Percentiles rank a stretch among this genome's conserved stretches.
These are phyloP conservation scores for Verticillium dahliae DNA, from an alignment of 2,329 filamentous ascomycete genomes.

Conservation along the genomic window DNA sequence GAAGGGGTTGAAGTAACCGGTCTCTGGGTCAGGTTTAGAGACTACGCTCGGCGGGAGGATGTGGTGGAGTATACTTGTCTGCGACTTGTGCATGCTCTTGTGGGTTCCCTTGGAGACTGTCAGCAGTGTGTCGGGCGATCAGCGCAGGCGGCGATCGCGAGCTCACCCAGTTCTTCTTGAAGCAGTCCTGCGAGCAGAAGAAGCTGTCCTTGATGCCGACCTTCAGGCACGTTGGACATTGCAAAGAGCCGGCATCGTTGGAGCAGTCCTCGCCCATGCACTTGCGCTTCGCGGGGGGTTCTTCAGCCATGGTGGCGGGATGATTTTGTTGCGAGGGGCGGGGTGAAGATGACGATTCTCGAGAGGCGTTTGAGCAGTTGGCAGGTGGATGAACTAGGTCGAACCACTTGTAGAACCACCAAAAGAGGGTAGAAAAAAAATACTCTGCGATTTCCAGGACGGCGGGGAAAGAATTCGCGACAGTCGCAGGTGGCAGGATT, in stretches of 20 bases:
- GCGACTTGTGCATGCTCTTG: conserved; percentile 78
- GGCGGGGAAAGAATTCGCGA: not conserved
- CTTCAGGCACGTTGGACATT: conserved; percentile 94
- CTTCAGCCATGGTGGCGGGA: conserved; percentile 34
- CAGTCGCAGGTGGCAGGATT: not conserved
- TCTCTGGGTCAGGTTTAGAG: conserved; percentile 88
- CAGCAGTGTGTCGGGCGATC: conserved; percentile 7
- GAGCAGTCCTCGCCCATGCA: conserved; percentile 79
- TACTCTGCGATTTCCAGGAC: not conserved
- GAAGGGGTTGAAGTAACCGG: conserved; percentile 86
- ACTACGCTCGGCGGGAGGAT: conserved; percentile 72
- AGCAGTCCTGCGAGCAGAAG: conserved; percentile 98
- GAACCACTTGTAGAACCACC: not conserved
- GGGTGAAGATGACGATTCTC: not conserved
- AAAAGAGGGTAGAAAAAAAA: not conserved
- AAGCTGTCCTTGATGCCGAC: conserved; percentile 80
- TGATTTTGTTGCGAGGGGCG: not conserved
- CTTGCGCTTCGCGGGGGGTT: conserved; percentile 53
- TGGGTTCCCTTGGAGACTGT: conserved; percentile 58
- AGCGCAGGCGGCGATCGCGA: conserved; percentile 8
- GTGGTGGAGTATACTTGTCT: conserved; percentile 67
- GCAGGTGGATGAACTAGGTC: not conserved
- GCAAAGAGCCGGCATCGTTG: conserved; percentile 77
- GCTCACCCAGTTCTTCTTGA: conserved; percentile 95
- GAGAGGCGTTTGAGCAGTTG: not conserved